A percentile compares a stretch with the other conserved stretches of the same genome.
Conservation (phyloP, 305 asterid genomes). For the Andrographis paniculata region DNA sequence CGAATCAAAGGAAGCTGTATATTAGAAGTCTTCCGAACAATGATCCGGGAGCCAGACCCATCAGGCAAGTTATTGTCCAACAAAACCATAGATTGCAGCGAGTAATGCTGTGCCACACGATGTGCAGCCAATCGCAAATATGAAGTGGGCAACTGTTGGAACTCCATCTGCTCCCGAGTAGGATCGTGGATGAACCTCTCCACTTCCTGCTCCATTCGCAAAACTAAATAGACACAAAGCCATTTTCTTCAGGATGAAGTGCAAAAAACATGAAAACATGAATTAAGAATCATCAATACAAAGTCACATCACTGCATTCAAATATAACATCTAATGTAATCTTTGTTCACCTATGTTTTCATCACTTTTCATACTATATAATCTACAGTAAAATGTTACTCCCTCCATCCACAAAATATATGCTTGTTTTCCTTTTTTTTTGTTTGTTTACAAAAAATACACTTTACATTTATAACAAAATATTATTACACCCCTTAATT, state of each 20-base stretch:
- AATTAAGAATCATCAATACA: neutral
- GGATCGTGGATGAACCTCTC: slow-evolving; percentile 84
- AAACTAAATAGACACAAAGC: slow-evolving; percentile 39
- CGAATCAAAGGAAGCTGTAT: slow-evolving; percentile 72
- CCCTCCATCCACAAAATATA: too few relatives aligned
- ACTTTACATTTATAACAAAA: too few relatives aligned
- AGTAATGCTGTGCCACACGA: slow-evolving; percentile 97
- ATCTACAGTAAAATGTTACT: too few relatives aligned
- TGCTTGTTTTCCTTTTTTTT: too few relatives aligned
- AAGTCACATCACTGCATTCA: neutral
- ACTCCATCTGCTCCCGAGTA: slow-evolving; percentile 86
- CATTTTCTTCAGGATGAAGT: slow-evolving; percentile 10
- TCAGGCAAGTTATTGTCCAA: slow-evolving; percentile 83
- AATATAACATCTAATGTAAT: neutral
- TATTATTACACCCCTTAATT: too few relatives aligned
- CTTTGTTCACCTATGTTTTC: too few relatives aligned
- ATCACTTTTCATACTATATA: too few relatives aligned
- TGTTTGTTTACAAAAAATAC: too few relatives aligned
- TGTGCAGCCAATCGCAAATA: slow-evolving; percentile 98
- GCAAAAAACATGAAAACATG: neutral
- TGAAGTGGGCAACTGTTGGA: slow-evolving; percentile 94
- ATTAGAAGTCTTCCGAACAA: slow-evolving; percentile 66
- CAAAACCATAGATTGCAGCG: slow-evolving; percentile 91
- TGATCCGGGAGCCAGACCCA: slow-evolving; percentile 87
- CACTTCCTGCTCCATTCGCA: slow-evolving; percentile 94